Evolutionary conservation across 305 asterid species (phyloP).

Genomic region (Fraxinus angustifolia): DNA sequence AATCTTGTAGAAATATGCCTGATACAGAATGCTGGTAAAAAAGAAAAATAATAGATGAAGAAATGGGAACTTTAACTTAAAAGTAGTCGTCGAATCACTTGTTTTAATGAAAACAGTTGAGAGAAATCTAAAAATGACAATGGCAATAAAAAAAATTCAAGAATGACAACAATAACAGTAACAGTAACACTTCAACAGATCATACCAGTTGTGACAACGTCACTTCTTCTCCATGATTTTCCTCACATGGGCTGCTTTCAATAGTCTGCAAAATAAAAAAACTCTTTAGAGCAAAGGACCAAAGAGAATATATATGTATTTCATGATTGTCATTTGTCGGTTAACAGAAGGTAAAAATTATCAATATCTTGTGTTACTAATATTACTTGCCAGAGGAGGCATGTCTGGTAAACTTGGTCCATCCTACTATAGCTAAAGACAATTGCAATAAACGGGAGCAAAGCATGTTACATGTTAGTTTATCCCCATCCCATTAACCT

Average conservation of each 20-base stretch:
- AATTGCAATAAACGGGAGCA: not conserved
- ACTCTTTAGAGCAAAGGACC: conserved; percentile 12
- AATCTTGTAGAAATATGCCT: conserved; percentile 3
- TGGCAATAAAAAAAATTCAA: not conserved
- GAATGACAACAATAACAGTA: not conserved
- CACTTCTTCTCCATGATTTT: conserved; percentile 63
- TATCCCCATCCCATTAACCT: not conserved
- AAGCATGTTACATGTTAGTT: not conserved
- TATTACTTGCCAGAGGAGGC: conserved; percentile 6
- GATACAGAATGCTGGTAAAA: not conserved
- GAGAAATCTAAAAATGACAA: conserved; percentile 3
- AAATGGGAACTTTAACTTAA: conserved; percentile 9
- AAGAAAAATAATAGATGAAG: conserved; percentile 2
- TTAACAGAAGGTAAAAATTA: not conserved
- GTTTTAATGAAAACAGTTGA: not conserved
- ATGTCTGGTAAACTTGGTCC: conserved; percentile 11
- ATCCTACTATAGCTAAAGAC: conserved; percentile 1
- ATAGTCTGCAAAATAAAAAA: conserved; percentile 43
- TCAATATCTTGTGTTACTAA: conserved; percentile 7
- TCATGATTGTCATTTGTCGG: not conserved
- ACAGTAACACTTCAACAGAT: conserved; percentile 16
- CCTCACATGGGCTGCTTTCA: conserved; percentile 66
- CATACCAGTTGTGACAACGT: conserved; percentile 71
- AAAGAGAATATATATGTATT: conserved; percentile 6
- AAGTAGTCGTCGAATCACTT: conserved; percentile 11